These are phyloP conservation scores for Pichia paraexigua DNA, from an alignment of 805 yeast species.

Conservation along the genomic window DNA sequence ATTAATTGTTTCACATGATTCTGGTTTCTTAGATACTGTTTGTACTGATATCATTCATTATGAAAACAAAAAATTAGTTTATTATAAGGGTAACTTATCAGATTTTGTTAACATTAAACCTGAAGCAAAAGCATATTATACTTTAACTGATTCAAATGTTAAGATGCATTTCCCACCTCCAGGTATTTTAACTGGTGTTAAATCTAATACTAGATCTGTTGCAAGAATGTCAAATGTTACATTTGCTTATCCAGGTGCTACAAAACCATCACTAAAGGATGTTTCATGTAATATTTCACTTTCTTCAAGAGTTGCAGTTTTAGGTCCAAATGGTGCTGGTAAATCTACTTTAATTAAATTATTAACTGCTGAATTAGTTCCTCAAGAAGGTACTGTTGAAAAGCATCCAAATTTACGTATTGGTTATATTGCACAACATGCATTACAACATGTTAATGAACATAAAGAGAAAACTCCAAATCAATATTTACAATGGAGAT, in stretches of 20 bases:
- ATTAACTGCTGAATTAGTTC: conserved; percentile 85
- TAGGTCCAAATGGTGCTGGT: conserved; percentile 99
- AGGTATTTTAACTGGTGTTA: conserved; percentile 94
- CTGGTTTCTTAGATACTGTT: conserved; percentile 90
- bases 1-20: conserved; percentile 94
- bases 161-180: conserved; percentile 99
- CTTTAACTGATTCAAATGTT: conserved; percentile 84
- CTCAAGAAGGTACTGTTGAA: conserved; percentile 83
- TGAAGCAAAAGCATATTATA: conserved; percentile 93
- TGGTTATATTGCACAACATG: conserved; percentile 98
- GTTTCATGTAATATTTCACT: conserved; percentile 88
- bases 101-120: conserved; percentile 89
- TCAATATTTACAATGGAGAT: conserved; percentile 98
- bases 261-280: conserved; percentile 68
- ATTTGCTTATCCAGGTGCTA: conserved; percentile 83
- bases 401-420: conserved; percentile 97
- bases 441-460: conserved; percentile 92
- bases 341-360: conserved; percentile 91
- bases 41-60: conserved; percentile 96
- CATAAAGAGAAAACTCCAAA: conserved; percentile 97
- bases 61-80: conserved; percentile 88
- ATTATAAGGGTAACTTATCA: conserved; percentile 92
- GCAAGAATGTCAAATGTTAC: conserved; percentile 66
- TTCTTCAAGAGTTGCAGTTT: conserved; percentile 93
- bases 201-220: conserved; percentile 89